A percentile compares a stretch with the other conserved stretches of the same genome.
phyloP scores from a whole-genome alignment of 2,329 filamentous ascomycete genomes.

The Nemania diffusa region DNA sequence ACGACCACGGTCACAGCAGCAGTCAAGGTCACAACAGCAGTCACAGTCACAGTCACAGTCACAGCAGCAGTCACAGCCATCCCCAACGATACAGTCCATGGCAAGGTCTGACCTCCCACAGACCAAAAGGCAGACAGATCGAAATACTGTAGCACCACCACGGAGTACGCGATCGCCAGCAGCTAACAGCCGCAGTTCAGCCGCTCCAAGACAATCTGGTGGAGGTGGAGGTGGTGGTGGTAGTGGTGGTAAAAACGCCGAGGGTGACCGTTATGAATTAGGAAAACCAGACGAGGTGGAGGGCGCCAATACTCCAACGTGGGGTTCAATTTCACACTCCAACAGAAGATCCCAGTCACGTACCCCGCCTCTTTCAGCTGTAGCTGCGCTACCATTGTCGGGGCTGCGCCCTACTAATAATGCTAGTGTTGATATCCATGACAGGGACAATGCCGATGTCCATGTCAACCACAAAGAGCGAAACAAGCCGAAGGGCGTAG shows the following conservation, averaged over 20 bases:
- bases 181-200: not conserved
- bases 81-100: slow-evolving; percentile 43
- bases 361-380: slow-evolving; percentile 16
- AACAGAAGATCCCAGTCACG: slow-evolving; percentile 12
- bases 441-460: slow-evolving; percentile 12
- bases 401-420: not conserved
- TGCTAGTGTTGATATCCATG: not conserved
- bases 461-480: slow-evolving; percentile 32
- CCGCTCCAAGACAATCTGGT: slow-evolving; percentile 8
- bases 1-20: slow-evolving; percentile 5
- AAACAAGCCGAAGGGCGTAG: slow-evolving; percentile 32
- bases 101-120: slow-evolving; percentile 37
- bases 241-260: not conserved
- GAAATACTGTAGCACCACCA: slow-evolving; percentile 33
- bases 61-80: slow-evolving; percentile 7
- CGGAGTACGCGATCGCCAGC: not conserved
- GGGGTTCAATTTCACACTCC: slow-evolving; percentile 6
- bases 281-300: slow-evolving; percentile 31
- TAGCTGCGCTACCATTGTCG: not conserved
- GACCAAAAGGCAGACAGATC: slow-evolving; percentile 32
- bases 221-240: not conserved
- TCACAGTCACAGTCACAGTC: slow-evolving; percentile 9
- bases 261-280: slow-evolving; percentile 22
- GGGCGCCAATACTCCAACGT: slow-evolving; percentile 1
- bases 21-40: slow-evolving; percentile 2